Percentiles rank a stretch among this genome's conserved stretches.
Conservation (phyloP, 2,329 filamentous ascomycete genomes). For the Xylariales sp. region DNA sequence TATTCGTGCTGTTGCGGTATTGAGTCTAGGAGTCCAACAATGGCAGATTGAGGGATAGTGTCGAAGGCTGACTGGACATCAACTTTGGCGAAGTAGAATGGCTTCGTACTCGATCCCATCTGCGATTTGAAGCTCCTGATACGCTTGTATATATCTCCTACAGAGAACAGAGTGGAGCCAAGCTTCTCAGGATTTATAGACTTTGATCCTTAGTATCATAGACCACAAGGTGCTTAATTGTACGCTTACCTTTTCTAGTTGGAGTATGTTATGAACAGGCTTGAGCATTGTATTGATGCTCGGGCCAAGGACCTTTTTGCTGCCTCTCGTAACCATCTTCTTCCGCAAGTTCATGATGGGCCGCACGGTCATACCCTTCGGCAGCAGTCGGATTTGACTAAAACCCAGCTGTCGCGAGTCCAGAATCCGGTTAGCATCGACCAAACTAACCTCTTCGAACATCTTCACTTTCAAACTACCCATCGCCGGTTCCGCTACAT, state of each 20-base stretch:
- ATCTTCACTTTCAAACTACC: slow-evolving; percentile 61
- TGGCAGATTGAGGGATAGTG: slow-evolving; percentile 77
- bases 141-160: slow-evolving; percentile 72
- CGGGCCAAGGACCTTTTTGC: slow-evolving; percentile 31
- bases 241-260: slow-evolving; percentile 64
- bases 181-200: slow-evolving; percentile 52
- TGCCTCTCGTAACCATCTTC: slow-evolving; percentile 44
- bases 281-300: slow-evolving; percentile 55
- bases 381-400: slow-evolving; percentile 74
- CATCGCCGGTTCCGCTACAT: slow-evolving; percentile 69
- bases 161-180: slow-evolving; percentile 77
- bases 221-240: not conserved
- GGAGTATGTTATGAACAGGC: slow-evolving; percentile 72
- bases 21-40: slow-evolving; percentile 62
- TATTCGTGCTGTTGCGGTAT: slow-evolving; percentile 60
- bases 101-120: slow-evolving; percentile 33
- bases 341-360: slow-evolving; percentile 84
- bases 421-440: slow-evolving; percentile 53
- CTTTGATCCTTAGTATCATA: slow-evolving; percentile 24
- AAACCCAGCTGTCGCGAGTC: slow-evolving; percentile 64
- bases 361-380: slow-evolving; percentile 71
- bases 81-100: slow-evolving; percentile 83
- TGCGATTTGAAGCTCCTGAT: slow-evolving; percentile 63
- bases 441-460: slow-evolving; percentile 69
- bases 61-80: slow-evolving; percentile 94